Conservation (phyloP, 108 stramenopile genomes). For the Skeletonema marinoi region DNA sequence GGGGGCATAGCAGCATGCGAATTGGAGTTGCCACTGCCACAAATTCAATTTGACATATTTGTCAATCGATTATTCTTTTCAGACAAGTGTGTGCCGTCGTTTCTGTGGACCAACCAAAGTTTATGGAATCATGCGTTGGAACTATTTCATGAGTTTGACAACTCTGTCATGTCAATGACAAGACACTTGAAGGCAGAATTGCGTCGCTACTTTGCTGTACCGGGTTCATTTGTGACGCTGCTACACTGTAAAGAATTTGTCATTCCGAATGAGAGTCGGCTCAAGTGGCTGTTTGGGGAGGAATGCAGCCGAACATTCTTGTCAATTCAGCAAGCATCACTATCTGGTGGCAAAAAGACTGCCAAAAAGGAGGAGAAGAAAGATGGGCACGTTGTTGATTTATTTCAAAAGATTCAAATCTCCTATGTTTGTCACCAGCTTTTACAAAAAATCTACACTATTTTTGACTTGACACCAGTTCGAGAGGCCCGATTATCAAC, state of each 20-base stretch:
- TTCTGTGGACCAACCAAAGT: constrained; percentile 30
- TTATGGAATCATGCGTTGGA: constrained; percentile 23
- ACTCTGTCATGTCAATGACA: constrained; percentile 37
- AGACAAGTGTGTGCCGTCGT: constrained; percentile 29
- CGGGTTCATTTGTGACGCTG: constrained; percentile 38
- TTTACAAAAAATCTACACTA: constrained; percentile 19
- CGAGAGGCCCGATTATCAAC: neutral
- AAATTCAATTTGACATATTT: constrained; percentile 39
- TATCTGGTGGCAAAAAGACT: neutral
- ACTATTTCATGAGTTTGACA: constrained; percentile 35
- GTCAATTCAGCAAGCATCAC: constrained; percentile 2
- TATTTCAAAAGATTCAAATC: constrained; percentile 19
- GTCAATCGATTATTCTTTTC: constrained; percentile 21
- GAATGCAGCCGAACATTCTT: constrained; percentile 9
- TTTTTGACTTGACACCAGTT: constrained; percentile 9
- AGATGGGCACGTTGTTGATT: constrained; percentile 8
- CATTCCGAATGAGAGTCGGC: constrained; percentile 33
- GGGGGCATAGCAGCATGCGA: constrained; percentile 34
- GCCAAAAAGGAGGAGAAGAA: neutral
- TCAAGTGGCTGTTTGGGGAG: constrained; percentile 35
- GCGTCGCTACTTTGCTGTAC: constrained; percentile 30
- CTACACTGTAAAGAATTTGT: constrained; percentile 28
- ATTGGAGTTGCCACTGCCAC: constrained; percentile 32
- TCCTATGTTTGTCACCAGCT: constrained; percentile 29
- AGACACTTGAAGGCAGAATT: constrained; percentile 27